Evolutionary conservation across 148 eudicot species (phyloP).

Genomic region (Mesembryanthemum crystallinum): DNA sequence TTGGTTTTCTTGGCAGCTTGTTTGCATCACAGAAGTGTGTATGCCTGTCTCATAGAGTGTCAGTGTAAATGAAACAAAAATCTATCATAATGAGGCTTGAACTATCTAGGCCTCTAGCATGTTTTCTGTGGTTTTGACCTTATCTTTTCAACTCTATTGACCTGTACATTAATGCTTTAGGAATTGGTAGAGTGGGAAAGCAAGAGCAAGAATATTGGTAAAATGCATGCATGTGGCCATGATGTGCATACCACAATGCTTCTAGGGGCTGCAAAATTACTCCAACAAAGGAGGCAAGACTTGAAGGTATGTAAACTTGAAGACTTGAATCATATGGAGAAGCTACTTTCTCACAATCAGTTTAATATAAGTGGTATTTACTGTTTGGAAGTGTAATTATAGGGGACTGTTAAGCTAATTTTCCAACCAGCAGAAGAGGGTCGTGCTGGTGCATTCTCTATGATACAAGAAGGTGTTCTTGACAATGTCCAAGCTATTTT

Average conservation of each 20-base stretch:
- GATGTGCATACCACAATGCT: conserved; percentile 62
- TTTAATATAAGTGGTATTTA: conserved; percentile 1
- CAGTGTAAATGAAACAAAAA: not conserved
- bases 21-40: not conserved
- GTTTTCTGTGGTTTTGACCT: not conserved
- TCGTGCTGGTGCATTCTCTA: conserved; percentile 42
- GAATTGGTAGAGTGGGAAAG: conserved; percentile 53
- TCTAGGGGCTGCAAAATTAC: conserved; percentile 56
- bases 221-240: conserved; percentile 68
- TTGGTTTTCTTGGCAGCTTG: not conserved
- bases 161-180: conserved; percentile 15
- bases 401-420: conserved; percentile 45
- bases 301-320: conserved; percentile 30
- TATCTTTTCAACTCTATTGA: not conserved
- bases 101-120: not conserved
- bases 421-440: conserved; percentile 53
- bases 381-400: not conserved
- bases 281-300: conserved; percentile 29
- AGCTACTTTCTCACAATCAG: not conserved
- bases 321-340: not conserved
- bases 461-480: conserved; percentile 43
- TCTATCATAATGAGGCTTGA: not conserved
- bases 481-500: conserved; percentile 42
- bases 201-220: conserved; percentile 50
- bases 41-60: not conserved